Conservation (phyloP, 2,329 filamentous ascomycete genomes). For the Verticillium zaregamsianum region DNA sequence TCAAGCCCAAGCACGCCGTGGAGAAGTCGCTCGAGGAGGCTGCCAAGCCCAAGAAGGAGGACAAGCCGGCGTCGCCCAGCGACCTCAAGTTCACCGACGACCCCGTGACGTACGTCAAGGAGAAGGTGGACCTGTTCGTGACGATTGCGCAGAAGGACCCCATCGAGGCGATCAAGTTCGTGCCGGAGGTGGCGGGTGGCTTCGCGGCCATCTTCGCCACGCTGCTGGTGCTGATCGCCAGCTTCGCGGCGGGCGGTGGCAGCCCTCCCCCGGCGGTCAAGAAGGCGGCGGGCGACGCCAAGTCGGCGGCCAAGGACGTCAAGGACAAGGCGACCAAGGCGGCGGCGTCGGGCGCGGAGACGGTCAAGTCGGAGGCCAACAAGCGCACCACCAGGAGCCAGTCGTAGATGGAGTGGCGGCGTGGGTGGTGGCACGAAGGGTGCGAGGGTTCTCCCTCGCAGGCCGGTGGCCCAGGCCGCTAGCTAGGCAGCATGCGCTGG, state of each 20-base stretch:
- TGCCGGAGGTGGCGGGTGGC: slow-evolving; percentile 85
- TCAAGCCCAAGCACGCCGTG: slow-evolving; percentile 78
- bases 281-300: slow-evolving; percentile 59
- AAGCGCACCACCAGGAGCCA: slow-evolving; percentile 58
- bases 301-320: slow-evolving; percentile 71
- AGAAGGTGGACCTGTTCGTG: slow-evolving; percentile 91
- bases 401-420: slow-evolving; percentile 31
- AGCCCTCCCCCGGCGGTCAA: slow-evolving; percentile 67
- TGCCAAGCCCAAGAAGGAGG: slow-evolving; percentile 69
- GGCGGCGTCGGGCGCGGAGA: slow-evolving; percentile 59
- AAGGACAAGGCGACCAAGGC: slow-evolving; percentile 68
- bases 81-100: slow-evolving; percentile 89
- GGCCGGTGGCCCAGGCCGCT: no score
- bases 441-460: background rate
- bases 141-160: slow-evolving; percentile 79
- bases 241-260: slow-evolving; percentile 59
- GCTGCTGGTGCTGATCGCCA: slow-evolving; percentile 65
- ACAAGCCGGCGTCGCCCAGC: slow-evolving; percentile 63
- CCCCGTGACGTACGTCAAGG: slow-evolving; percentile 79
- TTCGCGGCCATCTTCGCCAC: slow-evolving; percentile 67
- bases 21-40: slow-evolving; percentile 79
- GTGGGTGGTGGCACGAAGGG: slow-evolving; percentile 1
- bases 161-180: slow-evolving; percentile 77
- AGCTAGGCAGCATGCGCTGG: background rate
- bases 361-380: slow-evolving; percentile 69